Base-by-base conservation (phyloP, 116 monocot genomes). In the Cymodocea nodosa region DNA sequence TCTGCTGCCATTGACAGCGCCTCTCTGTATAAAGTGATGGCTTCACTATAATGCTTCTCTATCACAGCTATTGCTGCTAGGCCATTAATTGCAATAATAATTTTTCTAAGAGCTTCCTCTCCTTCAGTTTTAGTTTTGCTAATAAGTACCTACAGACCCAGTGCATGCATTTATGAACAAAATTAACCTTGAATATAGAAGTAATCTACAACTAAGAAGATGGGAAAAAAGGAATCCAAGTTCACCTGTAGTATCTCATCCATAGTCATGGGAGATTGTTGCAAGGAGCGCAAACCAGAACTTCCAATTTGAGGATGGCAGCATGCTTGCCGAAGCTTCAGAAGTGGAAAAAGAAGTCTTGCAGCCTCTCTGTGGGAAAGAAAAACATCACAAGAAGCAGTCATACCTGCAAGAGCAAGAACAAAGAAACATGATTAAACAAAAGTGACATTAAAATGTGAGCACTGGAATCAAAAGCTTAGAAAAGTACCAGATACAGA, bases 261-360 rank as follows among this genome's bases (percentile, higher is more conserved):
- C 97, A 98, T 98, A n/a, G 92, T 80, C 77, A 98, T 89, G 44
- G 97, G 97, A 69, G 88, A 82, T 20, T 77, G 73, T 50, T 98
- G 92, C 76, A 98, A 83, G 56, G 97, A 85, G 60, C 97, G 89
- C 52, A 98, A 77, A 52, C 92, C 92, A 69, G 85, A 92, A 71
- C 92, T 86, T 48, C 97, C 97, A 74, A 98, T 88, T 86, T 98
- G 97, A 73, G 97, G 97, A 78, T 98, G 97, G 61, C 97, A 98
- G 69, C 97, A 98, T 54, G 97, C 97, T 64, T 98, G 97, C 25
- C 97, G 91, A 83, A 98, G 87, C 79, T 92, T 98, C 51, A 98
- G 68, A 15, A 98, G 79, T 75, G 91, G 81, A 56, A 63, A 69
- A 34, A 98, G 76, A 73, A 98, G 78, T 76, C 73, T 92, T 63